Evolutionary conservation across 768 basidiomycete genomes (phyloP), one percentile per base, ranked within the genome.

Genomic region (Termitomyces eurrhizus): DNA sequence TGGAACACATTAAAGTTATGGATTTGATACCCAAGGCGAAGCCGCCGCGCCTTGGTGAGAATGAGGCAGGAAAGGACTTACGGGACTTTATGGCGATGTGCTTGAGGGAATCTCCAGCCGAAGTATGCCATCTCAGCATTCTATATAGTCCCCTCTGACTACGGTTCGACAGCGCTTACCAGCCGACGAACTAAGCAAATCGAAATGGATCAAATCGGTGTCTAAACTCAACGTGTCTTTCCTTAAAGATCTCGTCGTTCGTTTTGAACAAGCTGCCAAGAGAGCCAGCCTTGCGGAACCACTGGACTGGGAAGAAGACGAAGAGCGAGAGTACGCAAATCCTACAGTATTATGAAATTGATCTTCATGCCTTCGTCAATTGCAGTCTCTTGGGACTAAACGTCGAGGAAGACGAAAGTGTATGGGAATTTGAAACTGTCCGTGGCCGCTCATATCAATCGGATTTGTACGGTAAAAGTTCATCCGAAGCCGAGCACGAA

Each of bases 121-220:
- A 94, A 69, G 94, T 95, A 69, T 61, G 84, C 70, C 14, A 46
- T 16, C 42, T 11, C 59, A 52, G 29, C 57, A 13, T 45, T 41
- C n/a, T 44, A 44, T 44, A 35, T 36, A 14, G 11, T 54, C 49
- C 42, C 44, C 12, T 39, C 52, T 52, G 48, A 44, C 58, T 58
- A 24, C 66, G 57, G 37, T 3, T 58, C 51, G 46, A 37, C 64
- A 98, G 93, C 88, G 97, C 52, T 77, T 92, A 16, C 81, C 88
- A 2, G 94, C 97, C 13, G 97, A 98, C 59, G 95, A 98, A 65
- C 80, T 99, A 3, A 68, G 78, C 3, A 95, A 90, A 71, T 83
- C 86, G 33, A 95, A 90, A 69, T 98, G 96, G 94, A 93, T 98
- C 65, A 93, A 90, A 68, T 79, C 83, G 8, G 72, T 84, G 6